Percentiles rank a stretch among this genome's conserved stretches.
phyloP scores from a whole-genome alignment of 164 flowering plant genomes.

The Stephania yunnanensis region DNA sequence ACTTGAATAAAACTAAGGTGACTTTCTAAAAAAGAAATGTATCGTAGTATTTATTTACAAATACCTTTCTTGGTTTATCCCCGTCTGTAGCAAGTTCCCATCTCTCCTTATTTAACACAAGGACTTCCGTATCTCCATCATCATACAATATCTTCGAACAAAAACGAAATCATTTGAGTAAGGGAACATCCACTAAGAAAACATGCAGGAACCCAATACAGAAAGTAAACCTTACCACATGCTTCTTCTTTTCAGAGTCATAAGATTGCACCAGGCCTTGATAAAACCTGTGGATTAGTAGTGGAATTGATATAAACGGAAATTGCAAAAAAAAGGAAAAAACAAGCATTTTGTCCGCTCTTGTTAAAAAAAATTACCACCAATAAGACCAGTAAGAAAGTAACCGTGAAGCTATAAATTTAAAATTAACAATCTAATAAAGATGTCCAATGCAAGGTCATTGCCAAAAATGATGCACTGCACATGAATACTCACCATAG shows the following conservation, averaged over 20 bases:
- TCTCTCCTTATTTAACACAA: constrained; percentile 63
- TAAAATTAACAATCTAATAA: neutral
- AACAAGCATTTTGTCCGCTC: neutral
- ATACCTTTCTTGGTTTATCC: constrained; percentile 45
- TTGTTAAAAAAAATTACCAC: too few species aligned
- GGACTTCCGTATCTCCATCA: constrained; percentile 93
- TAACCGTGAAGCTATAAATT: too few species aligned
- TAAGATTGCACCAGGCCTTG: constrained; percentile 82
- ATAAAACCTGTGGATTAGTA: constrained; percentile 62
- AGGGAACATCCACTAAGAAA: neutral
- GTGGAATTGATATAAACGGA: neutral
- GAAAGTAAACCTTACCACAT: constrained; percentile 51
- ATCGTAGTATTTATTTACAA: constrained; percentile 4
- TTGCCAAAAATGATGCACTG: neutral
- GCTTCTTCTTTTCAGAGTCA: constrained; percentile 57
- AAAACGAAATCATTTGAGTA: constrained; percentile 2
- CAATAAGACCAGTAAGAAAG: neutral
- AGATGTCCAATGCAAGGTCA: neutral
- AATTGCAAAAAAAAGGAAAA: neutral
- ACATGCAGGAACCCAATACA: neutral
- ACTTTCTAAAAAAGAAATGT: neutral
- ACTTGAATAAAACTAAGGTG: neutral
- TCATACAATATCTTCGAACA: constrained; percentile 59
- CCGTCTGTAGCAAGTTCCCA: constrained; percentile 67
- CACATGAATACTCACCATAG: too few species aligned